phyloP scores from a whole-genome alignment of 2,329 filamentous ascomycete genomes.

The Coniochaeta ligniaria region DNA sequence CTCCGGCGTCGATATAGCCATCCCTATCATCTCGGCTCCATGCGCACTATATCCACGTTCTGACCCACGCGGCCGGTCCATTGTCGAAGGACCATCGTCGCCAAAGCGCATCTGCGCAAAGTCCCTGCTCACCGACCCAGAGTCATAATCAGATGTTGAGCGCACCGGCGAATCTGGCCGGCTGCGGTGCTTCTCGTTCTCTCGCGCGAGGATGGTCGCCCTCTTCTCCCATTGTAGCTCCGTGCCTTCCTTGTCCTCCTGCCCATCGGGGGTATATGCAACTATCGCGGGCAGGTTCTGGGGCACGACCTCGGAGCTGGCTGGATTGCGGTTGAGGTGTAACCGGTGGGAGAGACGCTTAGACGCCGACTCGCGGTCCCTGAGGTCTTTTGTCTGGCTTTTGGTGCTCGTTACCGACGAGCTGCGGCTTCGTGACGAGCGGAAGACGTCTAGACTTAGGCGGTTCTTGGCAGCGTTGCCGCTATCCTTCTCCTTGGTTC shows the following conservation, averaged over 20 bases:
- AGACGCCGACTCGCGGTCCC: constrained; percentile 12
- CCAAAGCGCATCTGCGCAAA: constrained; percentile 20
- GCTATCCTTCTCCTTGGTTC: constrained; percentile 7
- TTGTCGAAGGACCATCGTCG: constrained; percentile 7
- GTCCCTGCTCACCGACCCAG: constrained; percentile 15
- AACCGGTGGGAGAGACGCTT: constrained; percentile 62
- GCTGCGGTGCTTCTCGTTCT: constrained; percentile 42
- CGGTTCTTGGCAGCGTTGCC: constrained; percentile 8
- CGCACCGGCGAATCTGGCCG: constrained; percentile 28
- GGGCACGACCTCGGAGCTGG: constrained; percentile 68
- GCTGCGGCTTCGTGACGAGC: constrained; percentile 36
- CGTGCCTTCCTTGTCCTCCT: constrained; percentile 31
- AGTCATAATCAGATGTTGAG: not conserved
- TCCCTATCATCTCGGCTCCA: not conserved
- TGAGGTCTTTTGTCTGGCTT: constrained; percentile 23
- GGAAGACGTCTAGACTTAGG: constrained; percentile 25
- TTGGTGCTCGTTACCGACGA: constrained; percentile 35
- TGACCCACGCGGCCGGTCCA: constrained; percentile 2
- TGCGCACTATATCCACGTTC: constrained; percentile 14
- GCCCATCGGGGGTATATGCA: constrained; percentile 27
- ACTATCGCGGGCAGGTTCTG: constrained; percentile 70
- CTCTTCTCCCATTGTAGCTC: constrained; percentile 88
- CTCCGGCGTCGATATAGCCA: not conserved
- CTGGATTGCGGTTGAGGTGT: constrained; percentile 52
- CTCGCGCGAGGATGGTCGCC: constrained; percentile 77